These are phyloP conservation scores for Phoenix dactylifera DNA, from an alignment of 176 grass and related monocot genomes.

Conservation along the genomic window DNA sequence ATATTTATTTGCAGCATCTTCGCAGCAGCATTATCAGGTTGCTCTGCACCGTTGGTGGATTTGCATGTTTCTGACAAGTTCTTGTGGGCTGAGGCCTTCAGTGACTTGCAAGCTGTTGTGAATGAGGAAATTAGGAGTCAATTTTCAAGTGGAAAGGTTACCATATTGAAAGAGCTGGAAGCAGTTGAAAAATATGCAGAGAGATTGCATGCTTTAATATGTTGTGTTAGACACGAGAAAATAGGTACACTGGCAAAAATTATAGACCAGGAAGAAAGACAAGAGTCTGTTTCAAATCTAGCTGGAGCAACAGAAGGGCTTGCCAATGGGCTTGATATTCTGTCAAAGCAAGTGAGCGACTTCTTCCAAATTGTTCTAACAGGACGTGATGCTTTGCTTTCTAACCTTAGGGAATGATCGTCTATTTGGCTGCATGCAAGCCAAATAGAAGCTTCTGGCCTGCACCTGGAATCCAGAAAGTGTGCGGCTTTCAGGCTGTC, in stretches of 20 bases:
- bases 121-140: conserved; percentile 32
- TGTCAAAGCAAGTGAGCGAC: conserved; percentile 48
- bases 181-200: conserved; percentile 43
- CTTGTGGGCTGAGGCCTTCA: conserved; percentile 60
- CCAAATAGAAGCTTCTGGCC: too few relatives aligned
- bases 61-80: conserved; percentile 58
- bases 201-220: conserved; percentile 30
- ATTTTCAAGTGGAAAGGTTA: conserved; percentile 15
- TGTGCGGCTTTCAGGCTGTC: too few relatives aligned
- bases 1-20: conserved; percentile 50
- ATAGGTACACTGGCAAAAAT: neutral
- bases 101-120: conserved; percentile 38
- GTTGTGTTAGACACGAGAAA: conserved; percentile 17
- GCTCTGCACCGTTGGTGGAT: conserved; percentile 31
- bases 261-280: conserved; percentile 1
- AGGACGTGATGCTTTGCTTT: conserved; percentile 71
- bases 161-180: conserved; percentile 56
- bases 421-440: too few relatives aligned
- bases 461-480: too few relatives aligned
- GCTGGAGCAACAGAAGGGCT: conserved; percentile 22
- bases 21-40: conserved; percentile 40
- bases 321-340: conserved; percentile 29
- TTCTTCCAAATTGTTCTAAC: conserved; percentile 78
- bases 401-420: conserved; percentile 50
- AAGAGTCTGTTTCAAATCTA: conserved; percentile 41